Conservation (phyloP, 192 early-diverging fungal genomes). For the Thamnidium elegans region DNA sequence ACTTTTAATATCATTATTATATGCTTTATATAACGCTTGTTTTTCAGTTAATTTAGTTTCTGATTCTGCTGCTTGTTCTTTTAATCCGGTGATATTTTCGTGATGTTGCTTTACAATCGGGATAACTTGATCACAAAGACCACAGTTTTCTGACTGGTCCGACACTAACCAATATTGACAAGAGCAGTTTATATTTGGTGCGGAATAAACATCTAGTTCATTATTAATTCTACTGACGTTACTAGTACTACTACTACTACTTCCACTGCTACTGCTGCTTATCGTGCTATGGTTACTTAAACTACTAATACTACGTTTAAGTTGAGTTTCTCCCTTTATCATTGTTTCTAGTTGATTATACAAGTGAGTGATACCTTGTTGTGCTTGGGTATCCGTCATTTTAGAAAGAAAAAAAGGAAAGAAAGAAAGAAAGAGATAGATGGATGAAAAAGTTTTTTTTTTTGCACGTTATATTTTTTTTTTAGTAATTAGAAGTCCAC, state of each 20-base stretch:
- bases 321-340: slow-evolving; percentile 1
- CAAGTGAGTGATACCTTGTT: not conserved
- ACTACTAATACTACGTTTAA: not conserved
- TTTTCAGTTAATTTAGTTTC: not conserved
- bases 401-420: not conserved
- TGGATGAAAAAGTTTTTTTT: not conserved
- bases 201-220: not conserved
- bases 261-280: slow-evolving; percentile 3
- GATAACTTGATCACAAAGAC: slow-evolving; percentile 13
- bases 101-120: not conserved
- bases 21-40: not conserved
- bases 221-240: not conserved
- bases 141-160: slow-evolving; percentile 2
- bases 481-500: too few species aligned
- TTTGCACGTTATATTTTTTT: too few species aligned
- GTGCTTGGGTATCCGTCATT: not conserved
- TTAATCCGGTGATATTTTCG: not conserved
- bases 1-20: not conserved
- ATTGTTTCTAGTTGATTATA: slow-evolving; percentile 5
- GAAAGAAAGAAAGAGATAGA: not conserved
- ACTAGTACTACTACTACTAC: slow-evolving; percentile 3
- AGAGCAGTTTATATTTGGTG: not conserved
- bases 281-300: not conserved
- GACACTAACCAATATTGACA: slow-evolving; percentile 17
- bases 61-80: not conserved